These are phyloP conservation scores for Aspergillus mulundensis DNA, from an alignment of 495 filamentous ascomycete genomes.

Conservation along the genomic window DNA sequence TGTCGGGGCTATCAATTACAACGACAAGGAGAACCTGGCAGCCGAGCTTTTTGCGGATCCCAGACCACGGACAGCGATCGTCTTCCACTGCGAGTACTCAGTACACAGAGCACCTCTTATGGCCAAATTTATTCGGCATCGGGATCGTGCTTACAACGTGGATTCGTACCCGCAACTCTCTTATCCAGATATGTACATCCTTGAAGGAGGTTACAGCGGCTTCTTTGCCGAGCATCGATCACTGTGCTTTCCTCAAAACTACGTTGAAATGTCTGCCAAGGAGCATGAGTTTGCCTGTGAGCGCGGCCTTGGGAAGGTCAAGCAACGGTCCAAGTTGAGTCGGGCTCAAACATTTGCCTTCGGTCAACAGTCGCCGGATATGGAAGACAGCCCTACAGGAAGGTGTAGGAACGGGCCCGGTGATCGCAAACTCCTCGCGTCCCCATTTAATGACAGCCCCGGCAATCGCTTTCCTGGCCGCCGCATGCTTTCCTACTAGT, in stretches of 20 bases:
- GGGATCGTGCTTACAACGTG: conserved; percentile 78
- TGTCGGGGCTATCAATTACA: conserved; percentile 85
- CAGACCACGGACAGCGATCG: conserved; percentile 67
- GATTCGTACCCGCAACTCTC: conserved; percentile 80
- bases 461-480: conserved; percentile 54
- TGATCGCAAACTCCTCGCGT: conserved; percentile 37
- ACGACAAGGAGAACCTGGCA: conserved; percentile 85
- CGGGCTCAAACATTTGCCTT: conserved; percentile 95
- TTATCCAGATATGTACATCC: conserved; percentile 94
- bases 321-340: conserved; percentile 74
- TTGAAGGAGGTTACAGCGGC: conserved; percentile 91
- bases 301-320: conserved; percentile 84
- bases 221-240: conserved; percentile 77
- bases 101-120: conserved; percentile 96
- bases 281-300: conserved; percentile 89
- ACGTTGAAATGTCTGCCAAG: conserved; percentile 90
- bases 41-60: conserved; percentile 68
- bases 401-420: conserved; percentile 46
- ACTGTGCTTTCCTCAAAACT: conserved; percentile 88
- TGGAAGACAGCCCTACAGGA: conserved; percentile 79
- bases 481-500: conserved; percentile 70
- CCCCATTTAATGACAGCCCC: conserved; percentile 53
- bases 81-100: conserved; percentile 98
- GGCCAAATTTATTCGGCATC: conserved; percentile 71
- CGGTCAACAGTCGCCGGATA: conserved; percentile 59